phyloP scores from a whole-genome alignment of 78 protist genomes.

The Anaeramoeba flamelloides region DNA sequence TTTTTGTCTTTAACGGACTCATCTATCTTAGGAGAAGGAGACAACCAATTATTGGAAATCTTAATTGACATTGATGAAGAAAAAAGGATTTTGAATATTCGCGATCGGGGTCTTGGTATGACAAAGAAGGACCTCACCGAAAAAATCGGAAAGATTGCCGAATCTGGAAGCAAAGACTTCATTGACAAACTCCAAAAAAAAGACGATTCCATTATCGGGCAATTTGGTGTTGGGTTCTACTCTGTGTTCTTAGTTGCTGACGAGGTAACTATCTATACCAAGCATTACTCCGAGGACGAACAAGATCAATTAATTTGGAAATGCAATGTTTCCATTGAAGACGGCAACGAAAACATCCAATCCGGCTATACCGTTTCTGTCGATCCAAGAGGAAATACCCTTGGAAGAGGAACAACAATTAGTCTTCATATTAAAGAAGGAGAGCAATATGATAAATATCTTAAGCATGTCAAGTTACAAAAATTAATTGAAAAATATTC shows the following conservation, averaged over 20 bases:
- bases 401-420: conserved; percentile 57
- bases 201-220: conserved; percentile 67
- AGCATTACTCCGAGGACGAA: conserved; percentile 70
- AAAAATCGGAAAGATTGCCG: neutral
- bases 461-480: neutral
- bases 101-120: neutral
- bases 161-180: neutral
- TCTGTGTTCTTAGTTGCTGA: conserved; percentile 95
- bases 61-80: neutral
- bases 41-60: too few species aligned
- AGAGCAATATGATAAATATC: neutral
- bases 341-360: neutral
- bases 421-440: conserved; percentile 15
- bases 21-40: neutral
- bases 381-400: conserved; percentile 55
- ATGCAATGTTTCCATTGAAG: too few species aligned
- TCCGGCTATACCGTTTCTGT: neutral
- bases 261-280: conserved; percentile 66
- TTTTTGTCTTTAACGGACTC: neutral
- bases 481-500: neutral
- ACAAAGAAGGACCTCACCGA: neutral
- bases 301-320: conserved; percentile 38
- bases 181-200: neutral
- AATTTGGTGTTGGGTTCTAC: conserved; percentile 99
- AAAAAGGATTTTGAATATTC: neutral